A percentile compares a stretch with the other conserved stretches of the same genome.
Conservation (phyloP, 257 asterid species). For the Nicotiana sylvestris region DNA sequence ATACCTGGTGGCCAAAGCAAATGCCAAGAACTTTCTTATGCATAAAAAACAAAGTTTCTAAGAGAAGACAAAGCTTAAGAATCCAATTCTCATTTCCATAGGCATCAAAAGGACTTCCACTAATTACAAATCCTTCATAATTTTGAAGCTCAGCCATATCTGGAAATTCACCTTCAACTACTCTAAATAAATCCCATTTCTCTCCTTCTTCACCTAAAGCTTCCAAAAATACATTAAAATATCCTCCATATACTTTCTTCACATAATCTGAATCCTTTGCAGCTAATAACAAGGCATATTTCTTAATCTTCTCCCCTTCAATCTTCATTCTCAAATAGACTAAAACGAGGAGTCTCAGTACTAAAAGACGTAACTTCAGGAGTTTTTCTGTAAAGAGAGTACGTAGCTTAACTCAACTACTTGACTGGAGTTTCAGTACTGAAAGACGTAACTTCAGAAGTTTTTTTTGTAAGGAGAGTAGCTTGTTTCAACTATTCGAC, state of each 20-base stretch:
- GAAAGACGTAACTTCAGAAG: too few relatives aligned
- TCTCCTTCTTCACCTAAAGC: conserved; percentile 55
- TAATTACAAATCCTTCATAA: conserved; percentile 59
- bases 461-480: too few relatives aligned
- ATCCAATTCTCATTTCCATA: conserved; percentile 58
- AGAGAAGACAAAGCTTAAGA: conserved; percentile 44
- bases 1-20: conserved; percentile 76
- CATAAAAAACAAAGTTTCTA: conserved; percentile 43
- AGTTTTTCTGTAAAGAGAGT: too few relatives aligned
- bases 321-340: conserved; percentile 20
- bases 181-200: conserved; percentile 56
- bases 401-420: too few relatives aligned
- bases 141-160: conserved; percentile 25
- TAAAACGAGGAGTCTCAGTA: too few relatives aligned
- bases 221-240: conserved; percentile 47
- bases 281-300: conserved; percentile 50
- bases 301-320: conserved; percentile 21
- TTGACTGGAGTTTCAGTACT: too few relatives aligned
- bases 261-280: conserved; percentile 62
- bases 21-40: conserved; percentile 69
- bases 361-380: too few relatives aligned
- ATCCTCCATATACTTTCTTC: conserved; percentile 53
- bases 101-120: conserved; percentile 72
- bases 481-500: too few relatives aligned
- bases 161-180: conserved; percentile 61